Evolutionary conservation across 2,329 filamentous ascomycete genomes (phyloP).

Genomic region (Geosmithia putterillii): DNA sequence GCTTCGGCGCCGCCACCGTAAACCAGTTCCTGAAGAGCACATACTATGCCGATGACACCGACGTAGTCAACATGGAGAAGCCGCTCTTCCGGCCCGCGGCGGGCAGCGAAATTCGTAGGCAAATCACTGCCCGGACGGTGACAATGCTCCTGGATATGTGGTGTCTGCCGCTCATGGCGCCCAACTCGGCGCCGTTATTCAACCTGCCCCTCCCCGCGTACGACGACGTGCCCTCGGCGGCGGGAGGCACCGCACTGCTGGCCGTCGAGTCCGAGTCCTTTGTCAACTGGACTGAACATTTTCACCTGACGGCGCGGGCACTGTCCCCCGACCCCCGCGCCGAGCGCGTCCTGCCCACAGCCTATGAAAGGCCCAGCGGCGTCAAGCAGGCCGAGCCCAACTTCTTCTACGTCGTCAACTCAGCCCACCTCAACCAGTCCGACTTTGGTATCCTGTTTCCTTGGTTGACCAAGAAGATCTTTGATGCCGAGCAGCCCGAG

Average conservation of each 20-base stretch:
- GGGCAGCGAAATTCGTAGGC: slow-evolving; percentile 43
- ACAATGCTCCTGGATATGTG: slow-evolving; percentile 69
- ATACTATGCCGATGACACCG: slow-evolving; percentile 47
- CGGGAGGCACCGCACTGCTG: slow-evolving; percentile 48
- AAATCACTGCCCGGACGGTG: slow-evolving; percentile 56
- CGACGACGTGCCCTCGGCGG: slow-evolving; percentile 31
- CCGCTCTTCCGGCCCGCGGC: slow-evolving; percentile 49
- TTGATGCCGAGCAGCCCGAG: slow-evolving; percentile 44
- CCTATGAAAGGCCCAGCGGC: slow-evolving; percentile 29
- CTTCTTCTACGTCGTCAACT: slow-evolving; percentile 61
- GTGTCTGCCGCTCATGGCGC: slow-evolving; percentile 59
- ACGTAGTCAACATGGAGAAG: slow-evolving; percentile 31
- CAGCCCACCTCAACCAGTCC: slow-evolving; percentile 72
- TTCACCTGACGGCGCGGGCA: slow-evolving; percentile 54
- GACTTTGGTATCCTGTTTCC: slow-evolving; percentile 80
- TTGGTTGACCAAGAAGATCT: slow-evolving; percentile 48
- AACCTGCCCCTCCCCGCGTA: slow-evolving; percentile 65
- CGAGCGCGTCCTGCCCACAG: slow-evolving; percentile 23
- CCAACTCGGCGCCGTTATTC: slow-evolving; percentile 50
- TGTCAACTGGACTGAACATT: slow-evolving; percentile 64
- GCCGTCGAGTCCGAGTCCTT: slow-evolving; percentile 68
- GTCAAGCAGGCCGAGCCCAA: slow-evolving; percentile 39
- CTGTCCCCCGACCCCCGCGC: slow-evolving; percentile 44
- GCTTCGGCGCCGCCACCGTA: slow-evolving; percentile 64
- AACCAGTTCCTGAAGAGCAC: slow-evolving; percentile 70